These are phyloP conservation scores for Xylaria sp. DNA, from an alignment of 2,329 filamentous ascomycete species.

Conservation along the genomic window DNA sequence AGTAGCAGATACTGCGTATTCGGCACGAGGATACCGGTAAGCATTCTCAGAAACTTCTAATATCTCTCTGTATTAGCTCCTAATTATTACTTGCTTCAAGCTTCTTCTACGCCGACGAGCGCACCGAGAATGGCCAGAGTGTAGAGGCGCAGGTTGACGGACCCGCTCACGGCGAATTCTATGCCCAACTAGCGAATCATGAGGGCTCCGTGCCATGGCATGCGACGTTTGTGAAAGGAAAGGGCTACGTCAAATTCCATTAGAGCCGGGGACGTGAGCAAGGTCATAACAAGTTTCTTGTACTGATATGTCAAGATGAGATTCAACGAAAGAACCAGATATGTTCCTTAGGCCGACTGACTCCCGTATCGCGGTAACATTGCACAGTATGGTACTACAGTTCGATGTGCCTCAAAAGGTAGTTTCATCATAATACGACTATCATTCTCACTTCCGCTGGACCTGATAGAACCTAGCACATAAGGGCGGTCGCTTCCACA, in stretches of 20 bases:
- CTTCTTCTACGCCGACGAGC: slow-evolving; percentile 54
- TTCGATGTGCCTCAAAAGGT: too few species aligned
- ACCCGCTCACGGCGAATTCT: slow-evolving; percentile 29
- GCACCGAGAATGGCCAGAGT: slow-evolving; percentile 46
- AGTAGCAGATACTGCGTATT: slow-evolving; percentile 49
- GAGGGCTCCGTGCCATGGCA: slow-evolving; percentile 27
- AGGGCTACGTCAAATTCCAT: slow-evolving; percentile 25
- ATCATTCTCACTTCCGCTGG: too few species aligned
- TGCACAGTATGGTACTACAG: too few species aligned
- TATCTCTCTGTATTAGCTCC: too few species aligned
- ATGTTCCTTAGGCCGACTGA: too few species aligned
- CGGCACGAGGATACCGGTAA: slow-evolving; percentile 49
- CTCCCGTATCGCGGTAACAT: too few species aligned
- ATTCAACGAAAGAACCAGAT: too few species aligned
- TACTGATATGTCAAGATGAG: too few species aligned
- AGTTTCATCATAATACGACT: too few species aligned
- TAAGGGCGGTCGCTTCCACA: too few species aligned
- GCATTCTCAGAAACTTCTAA: slow-evolving; percentile 17
- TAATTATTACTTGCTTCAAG: slow-evolving; percentile 33
- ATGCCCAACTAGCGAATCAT: slow-evolving; percentile 16
- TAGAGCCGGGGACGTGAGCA: background rate
- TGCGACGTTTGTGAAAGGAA: slow-evolving; percentile 30
- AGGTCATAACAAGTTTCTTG: too few species aligned
- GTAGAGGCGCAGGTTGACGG: slow-evolving; percentile 48
- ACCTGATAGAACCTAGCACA: too few species aligned